phyloP scores from a whole-genome alignment of 495 filamentous ascomycete species.

The Tuber microsphaerosporum region DNA sequence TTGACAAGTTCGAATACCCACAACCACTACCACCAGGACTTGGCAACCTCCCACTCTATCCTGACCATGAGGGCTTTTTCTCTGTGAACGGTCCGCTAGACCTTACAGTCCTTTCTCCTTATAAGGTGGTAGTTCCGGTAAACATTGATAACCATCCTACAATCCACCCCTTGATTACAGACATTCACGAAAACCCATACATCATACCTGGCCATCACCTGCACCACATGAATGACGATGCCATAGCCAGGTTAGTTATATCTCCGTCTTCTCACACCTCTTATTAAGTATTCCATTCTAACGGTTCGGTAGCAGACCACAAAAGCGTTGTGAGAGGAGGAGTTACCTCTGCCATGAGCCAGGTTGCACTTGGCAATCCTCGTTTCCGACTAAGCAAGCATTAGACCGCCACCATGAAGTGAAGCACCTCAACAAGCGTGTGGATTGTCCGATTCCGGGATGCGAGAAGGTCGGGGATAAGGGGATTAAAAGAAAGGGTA shows the following conservation, averaged over 20 bases:
- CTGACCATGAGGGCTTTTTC: not conserved
- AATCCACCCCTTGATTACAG: not conserved
- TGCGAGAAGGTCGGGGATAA: slow-evolving; percentile 13
- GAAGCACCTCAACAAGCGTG: not conserved
- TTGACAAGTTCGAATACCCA: not conserved
- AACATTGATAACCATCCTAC: not conserved
- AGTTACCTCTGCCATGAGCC: not conserved
- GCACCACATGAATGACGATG: too few species aligned
- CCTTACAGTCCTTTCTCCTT: not conserved
- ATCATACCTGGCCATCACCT: too few species aligned
- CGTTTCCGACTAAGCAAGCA: slow-evolving; percentile 5
- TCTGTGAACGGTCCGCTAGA: not conserved
- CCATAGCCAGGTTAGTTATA: too few species aligned
- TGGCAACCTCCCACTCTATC: not conserved
- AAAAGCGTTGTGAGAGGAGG: not conserved
- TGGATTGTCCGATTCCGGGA: slow-evolving; percentile 5
- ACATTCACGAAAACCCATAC: too few species aligned
- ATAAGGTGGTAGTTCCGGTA: not conserved
- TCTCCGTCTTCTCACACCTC: not conserved
- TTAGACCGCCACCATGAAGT: slow-evolving; percentile 2
- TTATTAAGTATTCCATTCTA: not conserved
- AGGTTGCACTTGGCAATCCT: not conserved
- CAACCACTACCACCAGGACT: not conserved
- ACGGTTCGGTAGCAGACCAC: not conserved
- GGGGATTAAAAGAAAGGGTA: slow-evolving; percentile 16